Evolutionary conservation across 805 yeast species (phyloP).

Genomic region (Lipomyces mesembrius): DNA sequence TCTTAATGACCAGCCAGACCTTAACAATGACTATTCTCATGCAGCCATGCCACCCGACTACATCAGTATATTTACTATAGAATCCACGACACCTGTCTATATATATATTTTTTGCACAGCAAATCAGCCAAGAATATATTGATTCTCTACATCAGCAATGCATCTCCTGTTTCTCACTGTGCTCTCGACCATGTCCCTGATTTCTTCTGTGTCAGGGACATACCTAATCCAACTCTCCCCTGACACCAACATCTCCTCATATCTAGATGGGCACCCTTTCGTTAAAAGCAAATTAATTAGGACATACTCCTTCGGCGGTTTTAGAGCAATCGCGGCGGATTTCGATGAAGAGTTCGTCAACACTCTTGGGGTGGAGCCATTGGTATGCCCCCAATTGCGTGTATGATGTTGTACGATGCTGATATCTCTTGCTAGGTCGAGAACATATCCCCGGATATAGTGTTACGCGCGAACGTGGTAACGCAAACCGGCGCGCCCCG

Average conservation of each 20-base stretch:
- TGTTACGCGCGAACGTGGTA: conserved; percentile 55
- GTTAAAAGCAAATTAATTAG: conserved; percentile 54
- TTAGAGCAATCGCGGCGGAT: conserved; percentile 71
- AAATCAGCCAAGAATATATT: not conserved
- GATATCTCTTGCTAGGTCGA: conserved; percentile 50
- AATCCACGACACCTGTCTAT: not conserved
- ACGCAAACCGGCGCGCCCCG: conserved; percentile 60
- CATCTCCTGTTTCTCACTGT: not conserved
- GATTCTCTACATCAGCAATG: not conserved
- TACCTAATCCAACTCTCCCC: conserved; percentile 44
- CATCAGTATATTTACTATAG: not conserved
- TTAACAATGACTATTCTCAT: not conserved
- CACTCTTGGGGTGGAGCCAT: conserved; percentile 60
- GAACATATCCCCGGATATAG: conserved; percentile 69
- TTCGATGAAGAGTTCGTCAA: conserved; percentile 55
- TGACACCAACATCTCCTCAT: conserved; percentile 33
- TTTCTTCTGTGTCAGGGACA: conserved; percentile 25
- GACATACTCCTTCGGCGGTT: conserved; percentile 68
- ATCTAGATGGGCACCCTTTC: conserved; percentile 50
- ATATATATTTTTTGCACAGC: not conserved
- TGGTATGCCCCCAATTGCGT: conserved; percentile 35
- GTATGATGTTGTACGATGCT: not conserved
- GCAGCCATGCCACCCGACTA: not conserved
- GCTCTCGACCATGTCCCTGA: conserved; percentile 13
- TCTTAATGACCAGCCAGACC: not conserved